These are phyloP conservation scores for Verticillium albo-atrum DNA, from an alignment of 2,329 filamentous ascomycete genomes.

Conservation along the genomic window DNA sequence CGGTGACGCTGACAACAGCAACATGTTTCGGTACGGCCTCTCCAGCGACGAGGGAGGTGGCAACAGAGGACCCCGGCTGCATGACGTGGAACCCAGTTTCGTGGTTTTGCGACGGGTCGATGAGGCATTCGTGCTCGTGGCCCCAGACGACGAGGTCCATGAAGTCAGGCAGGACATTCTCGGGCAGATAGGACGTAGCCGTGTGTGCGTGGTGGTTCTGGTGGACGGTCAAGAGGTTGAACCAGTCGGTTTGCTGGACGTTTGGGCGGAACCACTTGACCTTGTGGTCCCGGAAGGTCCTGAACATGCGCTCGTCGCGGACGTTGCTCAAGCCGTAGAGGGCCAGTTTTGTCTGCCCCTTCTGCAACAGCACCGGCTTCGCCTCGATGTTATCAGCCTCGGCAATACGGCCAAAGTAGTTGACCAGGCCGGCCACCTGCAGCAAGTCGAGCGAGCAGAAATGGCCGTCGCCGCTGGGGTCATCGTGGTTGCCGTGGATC, in stretches of 20 bases:
- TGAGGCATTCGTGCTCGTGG: conserved; percentile 93
- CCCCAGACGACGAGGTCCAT: conserved; percentile 93
- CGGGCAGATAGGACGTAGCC: conserved; percentile 88
- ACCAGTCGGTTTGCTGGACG: conserved; percentile 82
- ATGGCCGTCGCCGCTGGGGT: conserved; percentile 93
- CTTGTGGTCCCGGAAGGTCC: conserved; percentile 87
- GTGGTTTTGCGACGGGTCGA: conserved; percentile 76
- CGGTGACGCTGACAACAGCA: conserved; percentile 77
- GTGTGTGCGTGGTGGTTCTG: conserved; percentile 95
- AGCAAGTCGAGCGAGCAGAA: conserved; percentile 87
- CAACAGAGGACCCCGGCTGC: conserved; percentile 94
- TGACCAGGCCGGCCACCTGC: conserved; percentile 85
- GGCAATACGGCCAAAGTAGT: conserved; percentile 90
- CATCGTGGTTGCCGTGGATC: conserved; percentile 97
- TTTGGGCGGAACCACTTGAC: conserved; percentile 90
- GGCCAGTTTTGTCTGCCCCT: conserved; percentile 87
- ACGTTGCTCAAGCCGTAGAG: conserved; percentile 95
- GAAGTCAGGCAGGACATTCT: conserved; percentile 88
- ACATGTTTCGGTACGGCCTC: conserved; percentile 92
- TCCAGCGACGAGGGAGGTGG: conserved; percentile 84
- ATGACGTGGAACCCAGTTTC: conserved; percentile 94
- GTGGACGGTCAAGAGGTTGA: conserved; percentile 91
- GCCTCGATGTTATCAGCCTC: conserved; percentile 91
- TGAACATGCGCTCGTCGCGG: conserved; percentile 87
- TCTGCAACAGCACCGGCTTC: conserved; percentile 89